Evolutionary conservation across 2,329 filamentous ascomycete species (phyloP).

Genomic region (Bisporella sp.): DNA sequence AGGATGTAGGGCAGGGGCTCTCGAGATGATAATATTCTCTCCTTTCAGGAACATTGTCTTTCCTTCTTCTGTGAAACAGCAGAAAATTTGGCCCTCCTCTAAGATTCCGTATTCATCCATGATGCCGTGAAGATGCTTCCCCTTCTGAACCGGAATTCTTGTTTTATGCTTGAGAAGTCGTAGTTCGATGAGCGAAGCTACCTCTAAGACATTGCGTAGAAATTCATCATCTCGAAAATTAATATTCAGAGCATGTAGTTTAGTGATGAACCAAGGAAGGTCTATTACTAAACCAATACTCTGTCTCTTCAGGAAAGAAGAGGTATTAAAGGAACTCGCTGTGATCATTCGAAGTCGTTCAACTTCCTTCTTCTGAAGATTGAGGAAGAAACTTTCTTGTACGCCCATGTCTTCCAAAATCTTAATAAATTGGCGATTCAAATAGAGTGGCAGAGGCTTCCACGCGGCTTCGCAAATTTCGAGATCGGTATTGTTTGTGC

Average conservation of each 20-base stretch:
- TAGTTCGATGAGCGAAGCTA: conserved; percentile 62
- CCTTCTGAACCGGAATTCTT: conserved; percentile 63
- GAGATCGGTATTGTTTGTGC: conserved; percentile 45
- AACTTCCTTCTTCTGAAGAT: conserved; percentile 58
- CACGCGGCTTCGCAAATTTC: conserved; percentile 67
- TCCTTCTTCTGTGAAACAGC: conserved; percentile 43
- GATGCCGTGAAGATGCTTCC: conserved; percentile 72
- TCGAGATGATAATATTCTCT: conserved; percentile 50
- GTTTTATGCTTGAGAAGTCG: conserved; percentile 72
- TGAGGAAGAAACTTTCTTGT: conserved; percentile 49
- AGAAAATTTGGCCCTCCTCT: conserved; percentile 60
- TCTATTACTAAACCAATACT: conserved; percentile 53
- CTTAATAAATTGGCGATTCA: conserved; percentile 80
- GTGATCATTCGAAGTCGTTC: conserved; percentile 52
- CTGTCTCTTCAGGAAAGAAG: conserved; percentile 57
- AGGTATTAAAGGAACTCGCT: conserved; percentile 51
- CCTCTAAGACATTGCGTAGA: conserved; percentile 62
- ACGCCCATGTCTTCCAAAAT: conserved; percentile 75
- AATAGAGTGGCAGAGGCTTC: conserved; percentile 58
- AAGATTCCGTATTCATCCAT: conserved; percentile 75
- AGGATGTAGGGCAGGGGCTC: conserved; percentile 75
- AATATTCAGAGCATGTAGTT: conserved; percentile 49
- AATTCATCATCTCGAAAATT: conserved; percentile 64
- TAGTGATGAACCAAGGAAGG: conserved; percentile 54
- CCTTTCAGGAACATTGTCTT: conserved; percentile 11